Evolutionary conservation across 2,329 filamentous ascomycete species (phyloP), one percentile per base, ranked within the genome.

Genomic region (Trichophyton equinum): DNA sequence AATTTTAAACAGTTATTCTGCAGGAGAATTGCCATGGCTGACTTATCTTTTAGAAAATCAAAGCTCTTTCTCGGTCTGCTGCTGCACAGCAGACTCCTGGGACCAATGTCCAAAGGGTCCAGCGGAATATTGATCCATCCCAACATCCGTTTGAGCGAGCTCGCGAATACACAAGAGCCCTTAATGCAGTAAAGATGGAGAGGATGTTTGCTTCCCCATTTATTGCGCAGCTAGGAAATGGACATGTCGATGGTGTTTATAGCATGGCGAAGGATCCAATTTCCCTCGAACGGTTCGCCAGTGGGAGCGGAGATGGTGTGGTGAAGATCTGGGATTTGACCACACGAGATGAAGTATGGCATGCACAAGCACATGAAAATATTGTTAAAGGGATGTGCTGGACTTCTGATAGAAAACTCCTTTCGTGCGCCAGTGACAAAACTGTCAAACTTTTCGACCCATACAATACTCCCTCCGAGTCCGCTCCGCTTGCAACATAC

Each of bases 371-470:
- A 25, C 95, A 99, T 72, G 89, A 96, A 68, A 95, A 95, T 67
- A 86, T 96, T 51, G 89, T 97, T 67, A 96, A 95, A 78, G 88
- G 88, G 13, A 80, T 96, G 71, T 87, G 86, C 67, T 99, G 92
- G 88, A 96, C 91, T 2, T 82, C 84, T 51, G 89, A 95, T 67
- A 83, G 86, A 70, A 92, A 91, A 71, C 79, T 97, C 13, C 77
- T 97, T 55, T 92, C 89, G 1, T 96, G 91, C 71, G 91, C 88
- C 4, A 86, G 85, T 63, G 94, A 99, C 74, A 84, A 85, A 66
- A 87, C 89, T 3, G 83, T 97, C 69, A 96, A 97, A 74, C 78
- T 99, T 36, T 96, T 88, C 76, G 91, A 96, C 68, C 91, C 92
- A 0, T 95, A 95, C 73, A 85, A 87, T 71, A 86, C 86, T 6